Evolutionary conservation across 164 flowering plant genomes (phyloP).

Genomic region (Stephania japonica): DNA sequence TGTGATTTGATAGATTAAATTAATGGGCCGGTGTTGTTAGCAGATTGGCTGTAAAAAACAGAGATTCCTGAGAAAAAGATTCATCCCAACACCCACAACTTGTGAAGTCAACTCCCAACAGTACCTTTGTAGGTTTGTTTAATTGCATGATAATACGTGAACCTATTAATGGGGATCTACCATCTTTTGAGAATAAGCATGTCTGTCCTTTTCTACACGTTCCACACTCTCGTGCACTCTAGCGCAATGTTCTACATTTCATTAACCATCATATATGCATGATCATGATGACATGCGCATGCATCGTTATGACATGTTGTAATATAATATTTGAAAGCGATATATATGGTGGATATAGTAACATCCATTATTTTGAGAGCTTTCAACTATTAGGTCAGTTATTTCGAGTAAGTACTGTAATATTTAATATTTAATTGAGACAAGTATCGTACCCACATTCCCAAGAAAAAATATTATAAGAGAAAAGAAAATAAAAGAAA

Average conservation of each 20-base stretch:
- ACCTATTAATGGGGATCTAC: conserved; percentile 43
- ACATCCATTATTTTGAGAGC: no score
- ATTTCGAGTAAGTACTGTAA: no score
- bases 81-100: conserved; percentile 20
- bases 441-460: no score
- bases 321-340: no score
- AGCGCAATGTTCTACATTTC: not conserved
- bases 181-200: conserved; percentile 37
- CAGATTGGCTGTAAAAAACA: not conserved
- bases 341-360: no score
- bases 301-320: no score
- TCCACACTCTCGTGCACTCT: not conserved
- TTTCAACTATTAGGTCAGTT: no score
- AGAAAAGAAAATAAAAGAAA: no score
- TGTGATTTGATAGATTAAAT: not conserved
- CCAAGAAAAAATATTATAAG: no score
- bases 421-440: no score
- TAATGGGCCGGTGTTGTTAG: not conserved
- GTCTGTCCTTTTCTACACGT: conserved; percentile 34
- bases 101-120: conserved; percentile 40
- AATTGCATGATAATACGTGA: conserved; percentile 35
- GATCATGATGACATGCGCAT: not conserved
- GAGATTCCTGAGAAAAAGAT: conserved; percentile 15
- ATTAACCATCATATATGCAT: not conserved
- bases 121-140: conserved; percentile 6